Conservation (phyloP, 2,329 filamentous ascomycete genomes). For the Rosellinia necatrix region DNA sequence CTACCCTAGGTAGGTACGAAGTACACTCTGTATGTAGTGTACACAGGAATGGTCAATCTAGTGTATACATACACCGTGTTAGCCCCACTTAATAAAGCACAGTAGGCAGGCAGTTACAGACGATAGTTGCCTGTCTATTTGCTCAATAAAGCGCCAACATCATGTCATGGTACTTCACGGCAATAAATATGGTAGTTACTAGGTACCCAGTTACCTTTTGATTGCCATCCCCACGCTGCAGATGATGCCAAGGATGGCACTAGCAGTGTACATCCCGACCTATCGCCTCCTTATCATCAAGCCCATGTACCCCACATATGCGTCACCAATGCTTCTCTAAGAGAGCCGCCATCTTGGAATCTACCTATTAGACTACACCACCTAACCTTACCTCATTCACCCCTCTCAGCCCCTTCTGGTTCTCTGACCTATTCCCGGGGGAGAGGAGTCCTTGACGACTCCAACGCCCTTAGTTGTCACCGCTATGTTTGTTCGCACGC, state of each 20-base stretch:
- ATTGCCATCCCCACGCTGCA: neutral
- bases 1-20: no score
- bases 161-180: no score
- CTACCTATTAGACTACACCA: neutral
- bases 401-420: neutral
- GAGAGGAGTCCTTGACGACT: conserved; percentile 6
- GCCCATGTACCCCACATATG: conserved; percentile 18
- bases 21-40: neutral
- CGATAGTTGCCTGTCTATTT: no score
- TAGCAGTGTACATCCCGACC: no score
- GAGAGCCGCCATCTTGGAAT: neutral
- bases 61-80: no score
- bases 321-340: conserved; percentile 13
- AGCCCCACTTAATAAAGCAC: neutral
- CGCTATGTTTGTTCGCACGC: conserved; percentile 4
- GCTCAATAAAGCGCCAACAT: no score
- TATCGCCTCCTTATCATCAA: no score
- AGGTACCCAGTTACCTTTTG: neutral
- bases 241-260: no score
- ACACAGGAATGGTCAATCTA: no score
- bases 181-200: no score
- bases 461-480: neutral
- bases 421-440: neutral
- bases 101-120: neutral
- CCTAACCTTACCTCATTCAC: neutral